Evolutionary conservation across 257 asterid genomes (phyloP), one percentile per base, ranked within the genome.

Genomic region (Hygrophila difformis): DNA sequence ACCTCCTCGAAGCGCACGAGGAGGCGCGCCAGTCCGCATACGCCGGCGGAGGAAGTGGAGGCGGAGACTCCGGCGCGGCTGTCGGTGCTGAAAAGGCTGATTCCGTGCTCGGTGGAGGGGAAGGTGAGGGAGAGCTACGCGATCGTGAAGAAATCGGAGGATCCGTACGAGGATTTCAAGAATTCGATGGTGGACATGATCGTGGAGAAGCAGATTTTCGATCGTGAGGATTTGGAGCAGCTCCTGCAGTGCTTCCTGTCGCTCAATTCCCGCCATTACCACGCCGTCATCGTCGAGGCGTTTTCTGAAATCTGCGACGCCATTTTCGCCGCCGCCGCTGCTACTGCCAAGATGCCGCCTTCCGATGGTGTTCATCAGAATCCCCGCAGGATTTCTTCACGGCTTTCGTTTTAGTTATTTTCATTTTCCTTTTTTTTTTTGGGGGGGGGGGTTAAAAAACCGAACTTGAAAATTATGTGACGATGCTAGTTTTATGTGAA

Each of bases 61-160:
- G 14, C 10, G 6, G 59, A 53, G 21, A 53, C 42, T 8, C 64
- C 65, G 26, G 65, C 65, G 43, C 66, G 96, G 44, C 69, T 87
- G 45, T 87, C 94, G 15, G 49, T 69, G 72, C 79, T 82, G 54
- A 71, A 79, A 63, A 80, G 76, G 43, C 70, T 82, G 53, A 79
- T 82, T 14, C 91, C 87, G 3, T 80, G 93, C 34, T 39, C 69
- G 19, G 80, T 77, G 43, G 87, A 82, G 0, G 94, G 91, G 38
- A 84, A 78, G 44, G 93, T 83, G 62, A 84, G 74, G 79, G 95
- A 84, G 53, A 87, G 97, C 65, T 81, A 81, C 57, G 97, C 95
- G 10, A 56, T 87, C 21, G 84, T 87, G 67, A 87, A 87, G 75
- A 76, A 66, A n/a, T 84, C 95, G 12, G 62, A 12, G 24, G 76